Evolutionary conservation across 129 eudicot species (phyloP), one percentile per base, ranked within the genome.

Genomic region (Rutidosis leptorrhynchoides): DNA sequence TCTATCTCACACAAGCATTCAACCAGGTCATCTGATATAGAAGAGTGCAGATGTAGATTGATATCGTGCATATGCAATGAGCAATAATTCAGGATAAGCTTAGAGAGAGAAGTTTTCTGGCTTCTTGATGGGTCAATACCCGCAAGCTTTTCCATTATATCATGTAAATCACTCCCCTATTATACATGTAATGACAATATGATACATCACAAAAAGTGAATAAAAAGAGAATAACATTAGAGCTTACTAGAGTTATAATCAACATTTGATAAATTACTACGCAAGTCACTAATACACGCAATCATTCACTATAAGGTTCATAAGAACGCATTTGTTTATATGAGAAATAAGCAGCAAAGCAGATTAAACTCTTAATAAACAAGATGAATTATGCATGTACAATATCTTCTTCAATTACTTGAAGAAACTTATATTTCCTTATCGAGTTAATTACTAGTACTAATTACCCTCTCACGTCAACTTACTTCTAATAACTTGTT

Each of bases 131-230:
- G 62, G 61, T 80, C 22, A 53, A 75, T 79, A 33, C 65, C 74
- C 4, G 82, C 74, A 68, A 86, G 79, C 80, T 78, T 93, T 63
- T 81, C 79, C 75, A 93, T 62, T 32, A 77, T 74, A 75, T 78
- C 84, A 77, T 89, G 85, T 76, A 93, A 64, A 14, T 83, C 89
- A 82, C 83, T 73, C 20, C 99, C 99, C 99, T 93, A 87, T 63
- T 69, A 75, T 69, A 49, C 75, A 71, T 64, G 51, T 72, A 75
- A 54, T 49, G 51, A 29, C 46, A 33, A 57, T 25, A 35, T 67
- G 73, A 57, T 21, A n/a, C n/a, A n/a, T n/a, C n/a, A n/a, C n/a
- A n/a, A 66, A 57, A 65, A 55, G 25, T 17, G 9, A 12, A 17
- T 20, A 40, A 62, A 62, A 37, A 33, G 27, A 72, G 17, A 22